Evolutionary conservation across 345 rosid species (phyloP), one percentile per base, ranked within the genome.

Genomic region (Brassica incana): DNA sequence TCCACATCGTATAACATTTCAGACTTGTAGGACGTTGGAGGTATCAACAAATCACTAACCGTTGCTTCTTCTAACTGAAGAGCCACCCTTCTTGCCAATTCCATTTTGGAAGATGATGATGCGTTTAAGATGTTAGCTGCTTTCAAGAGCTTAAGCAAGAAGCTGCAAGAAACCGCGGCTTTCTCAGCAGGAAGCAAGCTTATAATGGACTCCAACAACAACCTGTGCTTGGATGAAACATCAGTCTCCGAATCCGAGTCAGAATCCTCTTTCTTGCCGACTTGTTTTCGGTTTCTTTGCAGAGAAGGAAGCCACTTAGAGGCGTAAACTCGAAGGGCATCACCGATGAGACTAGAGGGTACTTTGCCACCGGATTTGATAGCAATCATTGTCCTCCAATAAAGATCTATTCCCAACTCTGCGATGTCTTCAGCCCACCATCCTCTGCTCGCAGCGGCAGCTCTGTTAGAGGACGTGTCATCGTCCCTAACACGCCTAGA

Each of bases 361-460:
- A 90, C 84, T 77, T 82, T 91, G 11, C 93, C 94, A 25, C 94
- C 90, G 5, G 99, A 88, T 80, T 95, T 95, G 35, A 95, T 82
- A 11, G 93, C 96, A 59, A 91, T 84, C 97, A 93, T 89, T 38
- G 89, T 86, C 81, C 97, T 90, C 99, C 97, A 95, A 38, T 93
- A 95, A 23, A 93, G 86, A 83, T 93, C 97, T 36, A 95, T 88
- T 32, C 97, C 84, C 73, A 95, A 74, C 82, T 95, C 99, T 1
- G 98, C 98, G 32, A 95, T 84, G 78, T 95, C 99, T 79, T 95
- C 96, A 63, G 93, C 99, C 99, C 99, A 95, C 99, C 98, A 95
- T 10, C 92, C 94, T 73, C 83, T 90, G 56, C 73, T 75, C 9
- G 81, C 20, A 66, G 56, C 43, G 30, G 83, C 83, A n/a, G 82